Base-by-base conservation (phyloP, 73 alveolate species). In the Blepharisma japonicum region DNA sequence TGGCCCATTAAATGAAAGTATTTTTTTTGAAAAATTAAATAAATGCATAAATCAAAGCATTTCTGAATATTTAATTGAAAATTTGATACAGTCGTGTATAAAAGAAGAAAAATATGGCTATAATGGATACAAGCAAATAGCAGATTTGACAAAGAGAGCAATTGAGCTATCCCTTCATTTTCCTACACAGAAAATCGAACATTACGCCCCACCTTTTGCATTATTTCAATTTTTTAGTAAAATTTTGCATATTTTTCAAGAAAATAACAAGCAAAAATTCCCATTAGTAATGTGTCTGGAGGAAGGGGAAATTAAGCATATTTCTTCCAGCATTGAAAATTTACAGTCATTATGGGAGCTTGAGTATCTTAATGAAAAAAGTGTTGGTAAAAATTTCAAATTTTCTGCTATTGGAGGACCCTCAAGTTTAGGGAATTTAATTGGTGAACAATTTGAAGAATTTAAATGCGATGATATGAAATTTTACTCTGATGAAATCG, bases 391-490 rank as follows among this genome's bases (percentile, higher is more conserved):
- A 25, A 11, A 14, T 1, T 14, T 61, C 47, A 25, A 14, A 14
- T 61, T 61, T 61, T 20, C 50, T 18, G 74, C 74, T 14, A 61
- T 61, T 1, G 46, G n/a, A 14, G 74, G 23, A n/a, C 74, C 42
- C 42, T 32, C 42, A 32, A 32, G 42, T 3, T 32, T 32, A 32
- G 42, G 42, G 42, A 32, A 32, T 32, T 32, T 32, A 32, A 32
- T 32, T 32, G 42, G 18, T 14, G 74, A 61, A 2, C 47, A n/a
- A 9, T 25, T 61, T n/a, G 14, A 8, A 20, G 74, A 61, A 11
- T 18, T 14, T 20, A n/a, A 61, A 61, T 14, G 11, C 47, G 49
- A 61, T 2, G 74, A 61, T 14, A 8, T 61, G 74, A 61, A 61
- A 25, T 61, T 61, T 5, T 61, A 61, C 23, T 61, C 23, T 14